A percentile compares a stretch with the other conserved stretches of the same genome.
Conservation (phyloP, 495 filamentous ascomycete species). For the Aspergillus heteromorphus region DNA sequence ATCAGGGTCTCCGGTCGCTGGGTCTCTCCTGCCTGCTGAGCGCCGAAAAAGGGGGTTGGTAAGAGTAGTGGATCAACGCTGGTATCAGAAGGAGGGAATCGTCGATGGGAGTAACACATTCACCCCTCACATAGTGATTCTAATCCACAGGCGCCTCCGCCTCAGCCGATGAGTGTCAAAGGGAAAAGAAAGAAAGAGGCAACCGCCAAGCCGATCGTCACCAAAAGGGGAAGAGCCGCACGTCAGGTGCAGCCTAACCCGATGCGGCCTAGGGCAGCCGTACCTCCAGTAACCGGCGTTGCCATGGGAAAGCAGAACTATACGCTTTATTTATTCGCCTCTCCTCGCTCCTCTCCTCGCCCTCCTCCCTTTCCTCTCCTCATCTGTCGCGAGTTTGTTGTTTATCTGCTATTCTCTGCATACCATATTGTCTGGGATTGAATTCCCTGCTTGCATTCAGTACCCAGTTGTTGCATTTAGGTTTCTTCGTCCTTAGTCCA, state of each 20-base stretch:
- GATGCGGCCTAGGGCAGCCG: constrained; percentile 21
- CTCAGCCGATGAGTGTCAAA: not conserved
- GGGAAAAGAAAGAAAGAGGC: constrained; percentile 3
- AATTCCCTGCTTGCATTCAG: constrained; percentile 14
- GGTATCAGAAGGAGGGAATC: not conserved
- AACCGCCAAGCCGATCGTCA: constrained; percentile 19
- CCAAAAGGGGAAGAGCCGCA: constrained; percentile 23
- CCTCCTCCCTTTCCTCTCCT: constrained; percentile 15
- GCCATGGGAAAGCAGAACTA: constrained; percentile 29
- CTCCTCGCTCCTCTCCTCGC: constrained; percentile 6
- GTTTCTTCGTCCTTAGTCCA: constrained; percentile 16
- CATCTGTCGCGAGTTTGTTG: constrained; percentile 9
- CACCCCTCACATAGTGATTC: not conserved
- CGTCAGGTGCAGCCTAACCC: constrained; percentile 27
- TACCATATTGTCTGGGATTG: constrained; percentile 21
- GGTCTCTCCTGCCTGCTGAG: not conserved
- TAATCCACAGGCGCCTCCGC: not conserved
- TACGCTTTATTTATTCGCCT: constrained; percentile 40
- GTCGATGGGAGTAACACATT: not conserved
- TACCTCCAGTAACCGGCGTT: constrained; percentile 39
- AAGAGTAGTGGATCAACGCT: not conserved
- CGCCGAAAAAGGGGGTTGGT: constrained; percentile 1
- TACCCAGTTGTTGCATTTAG: constrained; percentile 14
- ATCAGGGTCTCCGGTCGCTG: constrained; percentile 20
- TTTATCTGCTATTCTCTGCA: constrained; percentile 27